These are phyloP conservation scores for Bretschneidera sinensis DNA, from an alignment of 345 rosid species.

Conservation along the genomic window DNA sequence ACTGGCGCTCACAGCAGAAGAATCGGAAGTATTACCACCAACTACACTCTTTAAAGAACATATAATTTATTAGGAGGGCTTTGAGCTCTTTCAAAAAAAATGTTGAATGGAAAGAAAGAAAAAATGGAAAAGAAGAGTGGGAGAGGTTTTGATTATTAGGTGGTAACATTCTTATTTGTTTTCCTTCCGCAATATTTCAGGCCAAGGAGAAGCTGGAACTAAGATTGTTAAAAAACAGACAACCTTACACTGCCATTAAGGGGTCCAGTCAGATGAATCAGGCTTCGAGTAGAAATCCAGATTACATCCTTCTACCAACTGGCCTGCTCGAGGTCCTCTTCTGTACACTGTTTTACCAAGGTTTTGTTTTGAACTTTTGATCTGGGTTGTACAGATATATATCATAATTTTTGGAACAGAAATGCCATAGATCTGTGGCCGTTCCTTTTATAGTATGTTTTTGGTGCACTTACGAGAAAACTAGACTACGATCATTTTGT, in stretches of 20 bases:
- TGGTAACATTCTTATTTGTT: constrained; percentile 34
- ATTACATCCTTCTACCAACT: constrained; percentile 16
- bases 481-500: too few species aligned
- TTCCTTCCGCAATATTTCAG: constrained; percentile 57
- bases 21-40: constrained; percentile 89
- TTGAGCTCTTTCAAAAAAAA: constrained; percentile 32
- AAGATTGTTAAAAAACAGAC: constrained; percentile 25
- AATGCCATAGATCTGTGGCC: background rate
- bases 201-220: constrained; percentile 74
- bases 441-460: background rate
- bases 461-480: too few species aligned
- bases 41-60: constrained; percentile 78
- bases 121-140: constrained; percentile 14
- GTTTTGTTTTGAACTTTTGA: constrained; percentile 1
- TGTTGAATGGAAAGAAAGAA: background rate
- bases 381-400: constrained; percentile 25
- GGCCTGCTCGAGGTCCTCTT: constrained; percentile 30
- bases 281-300: constrained; percentile 28
- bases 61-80: constrained; percentile 47
- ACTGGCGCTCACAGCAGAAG: constrained; percentile 96
- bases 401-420: constrained; percentile 12
- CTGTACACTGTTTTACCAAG: constrained; percentile 18
- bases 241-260: constrained; percentile 24
- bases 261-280: constrained; percentile 23
- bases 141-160: constrained; percentile 20